Evolutionary conservation across 495 filamentous ascomycete species (phyloP).

Genomic region (Penicillium crystallinum): DNA sequence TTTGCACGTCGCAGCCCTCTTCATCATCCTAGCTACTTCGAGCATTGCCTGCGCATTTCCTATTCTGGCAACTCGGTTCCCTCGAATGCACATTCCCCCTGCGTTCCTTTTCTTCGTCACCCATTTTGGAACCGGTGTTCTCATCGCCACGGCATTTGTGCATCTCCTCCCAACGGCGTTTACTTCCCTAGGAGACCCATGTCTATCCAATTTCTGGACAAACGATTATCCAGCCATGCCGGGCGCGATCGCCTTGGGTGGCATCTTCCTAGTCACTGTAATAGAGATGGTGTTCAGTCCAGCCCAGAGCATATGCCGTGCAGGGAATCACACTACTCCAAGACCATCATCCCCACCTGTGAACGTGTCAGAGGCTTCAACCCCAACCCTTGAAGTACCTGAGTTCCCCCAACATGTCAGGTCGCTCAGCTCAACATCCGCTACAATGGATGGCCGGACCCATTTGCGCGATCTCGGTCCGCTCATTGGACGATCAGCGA

Average conservation of each 20-base stretch:
- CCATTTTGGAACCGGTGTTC: conserved; percentile 78
- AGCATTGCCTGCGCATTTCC: conserved; percentile 45
- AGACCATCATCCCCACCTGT: not conserved
- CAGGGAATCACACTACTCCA: not conserved
- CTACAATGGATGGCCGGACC: conserved; percentile 8
- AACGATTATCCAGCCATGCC: conserved; percentile 63
- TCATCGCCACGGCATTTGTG: conserved; percentile 80
- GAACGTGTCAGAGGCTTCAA: not conserved
- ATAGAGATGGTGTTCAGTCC: conserved; percentile 64
- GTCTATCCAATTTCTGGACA: conserved; percentile 64
- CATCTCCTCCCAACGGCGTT: conserved; percentile 75
- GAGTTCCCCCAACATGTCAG: not conserved
- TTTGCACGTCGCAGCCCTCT: conserved; percentile 61
- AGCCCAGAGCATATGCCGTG: conserved; percentile 24
- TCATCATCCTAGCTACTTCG: conserved; percentile 62
- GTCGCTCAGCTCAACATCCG: not conserved
- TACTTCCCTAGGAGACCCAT: conserved; percentile 63
- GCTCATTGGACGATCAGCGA: conserved; percentile 24
- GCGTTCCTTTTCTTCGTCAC: conserved; percentile 60
- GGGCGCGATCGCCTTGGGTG: conserved; percentile 61
- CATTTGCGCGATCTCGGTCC: conserved; percentile 31
- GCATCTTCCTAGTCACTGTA: conserved; percentile 60
- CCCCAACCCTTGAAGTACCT: not conserved
- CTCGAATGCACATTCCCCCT: conserved; percentile 27
- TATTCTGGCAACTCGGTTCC: conserved; percentile 35